phyloP scores from a whole-genome alignment of 208 protist species.

The Naegleria lovaniensis region DNA sequence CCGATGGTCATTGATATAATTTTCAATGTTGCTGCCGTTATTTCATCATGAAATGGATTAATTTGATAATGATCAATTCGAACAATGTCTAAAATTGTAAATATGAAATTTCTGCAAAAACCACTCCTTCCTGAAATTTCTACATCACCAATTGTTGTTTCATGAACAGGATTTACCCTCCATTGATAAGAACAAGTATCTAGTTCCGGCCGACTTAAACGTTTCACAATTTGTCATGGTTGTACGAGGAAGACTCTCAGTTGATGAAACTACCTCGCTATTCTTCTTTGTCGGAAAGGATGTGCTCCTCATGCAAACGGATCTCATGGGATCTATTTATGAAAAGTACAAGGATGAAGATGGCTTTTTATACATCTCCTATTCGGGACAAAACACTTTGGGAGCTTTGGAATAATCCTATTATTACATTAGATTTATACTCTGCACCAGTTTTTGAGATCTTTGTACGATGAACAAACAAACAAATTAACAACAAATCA shows the following conservation, averaged over 20 bases:
- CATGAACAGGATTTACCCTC: conserved; percentile 53
- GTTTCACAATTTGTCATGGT: conserved; percentile 63
- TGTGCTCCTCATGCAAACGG: conserved; percentile 41
- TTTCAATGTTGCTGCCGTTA: too few species aligned
- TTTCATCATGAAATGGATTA: too few species aligned
- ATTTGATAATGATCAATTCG: too few species aligned
- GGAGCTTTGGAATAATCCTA: conserved; percentile 27
- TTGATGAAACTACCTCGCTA: conserved; percentile 55
- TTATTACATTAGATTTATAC: too few species aligned
- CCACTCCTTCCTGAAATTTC: too few species aligned
- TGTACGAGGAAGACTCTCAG: conserved; percentile 60
- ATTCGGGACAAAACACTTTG: conserved; percentile 51
- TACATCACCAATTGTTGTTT: too few species aligned
- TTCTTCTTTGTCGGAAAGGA: conserved; percentile 65
- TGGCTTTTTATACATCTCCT: conserved; percentile 41
- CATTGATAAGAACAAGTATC: conserved; percentile 59
- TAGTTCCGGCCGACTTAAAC: conserved; percentile 39
- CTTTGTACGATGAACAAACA: neutral
- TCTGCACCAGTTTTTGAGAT: too few species aligned
- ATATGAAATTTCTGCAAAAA: too few species aligned
- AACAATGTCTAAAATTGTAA: too few species aligned
- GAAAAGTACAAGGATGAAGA: conserved; percentile 56
- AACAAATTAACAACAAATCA: neutral
- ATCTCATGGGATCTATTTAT: conserved; percentile 48
- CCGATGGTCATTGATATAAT: too few species aligned